phyloP scores from a whole-genome alignment of 768 basidiomycete species.

The Podaxis sp. region DNA sequence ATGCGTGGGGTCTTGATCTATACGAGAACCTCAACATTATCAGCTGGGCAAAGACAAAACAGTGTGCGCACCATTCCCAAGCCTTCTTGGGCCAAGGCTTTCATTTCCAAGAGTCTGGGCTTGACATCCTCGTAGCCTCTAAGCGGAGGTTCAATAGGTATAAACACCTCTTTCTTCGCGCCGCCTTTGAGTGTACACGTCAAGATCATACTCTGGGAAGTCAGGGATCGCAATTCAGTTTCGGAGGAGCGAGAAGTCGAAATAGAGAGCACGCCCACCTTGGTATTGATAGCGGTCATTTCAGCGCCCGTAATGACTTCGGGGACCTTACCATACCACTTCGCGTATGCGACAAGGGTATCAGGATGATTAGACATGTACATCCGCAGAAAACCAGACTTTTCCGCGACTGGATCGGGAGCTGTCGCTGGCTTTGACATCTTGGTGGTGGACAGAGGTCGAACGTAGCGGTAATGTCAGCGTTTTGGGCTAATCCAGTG shows the following conservation, averaged over 20 bases:
- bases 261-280: slow-evolving; percentile 33
- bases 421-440: not conserved
- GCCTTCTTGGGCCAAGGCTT: slow-evolving; percentile 71
- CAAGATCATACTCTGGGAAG: slow-evolving; percentile 61
- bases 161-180: slow-evolving; percentile 41
- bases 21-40: slow-evolving; percentile 18
- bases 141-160: slow-evolving; percentile 70
- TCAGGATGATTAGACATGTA: slow-evolving; percentile 86
- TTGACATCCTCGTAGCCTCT: slow-evolving; percentile 78
- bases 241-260: not conserved
- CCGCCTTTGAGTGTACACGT: slow-evolving; percentile 53
- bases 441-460: not conserved
- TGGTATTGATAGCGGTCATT: slow-evolving; percentile 66
- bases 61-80: slow-evolving; percentile 64
- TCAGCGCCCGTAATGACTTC: slow-evolving; percentile 55
- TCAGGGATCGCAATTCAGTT: not conserved
- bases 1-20: slow-evolving; percentile 65
- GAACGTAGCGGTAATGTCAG: too few species aligned
- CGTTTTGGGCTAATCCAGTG: too few species aligned
- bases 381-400: slow-evolving; percentile 72
- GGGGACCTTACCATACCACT: slow-evolving; percentile 64
- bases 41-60: not conserved
- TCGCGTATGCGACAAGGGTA: slow-evolving; percentile 80
- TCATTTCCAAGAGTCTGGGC: slow-evolving; percentile 75
- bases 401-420: slow-evolving; percentile 68